These are phyloP conservation scores for Spencermartinsiella ligniputridi DNA, from an alignment of 1,139 yeast genomes.

Conservation along the genomic window DNA sequence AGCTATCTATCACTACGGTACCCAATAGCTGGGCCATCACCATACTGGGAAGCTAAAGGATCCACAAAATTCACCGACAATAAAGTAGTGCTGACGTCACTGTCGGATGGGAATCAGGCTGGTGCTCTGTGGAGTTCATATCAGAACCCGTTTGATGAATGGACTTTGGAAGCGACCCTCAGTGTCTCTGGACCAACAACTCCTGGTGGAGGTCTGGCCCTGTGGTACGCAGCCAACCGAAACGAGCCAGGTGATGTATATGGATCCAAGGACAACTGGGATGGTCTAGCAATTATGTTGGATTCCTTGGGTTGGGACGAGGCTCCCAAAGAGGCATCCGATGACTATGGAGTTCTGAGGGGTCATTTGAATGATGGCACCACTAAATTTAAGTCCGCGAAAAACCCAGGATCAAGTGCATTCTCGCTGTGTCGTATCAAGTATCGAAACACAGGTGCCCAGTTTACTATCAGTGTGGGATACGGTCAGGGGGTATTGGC, in stretches of 20 bases:
- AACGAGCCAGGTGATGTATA: constrained; percentile 33
- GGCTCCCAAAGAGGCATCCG: constrained; percentile 10
- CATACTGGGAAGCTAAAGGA: constrained; percentile 13
- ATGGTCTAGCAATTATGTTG: constrained; percentile 37
- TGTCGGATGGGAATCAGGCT: constrained; percentile 22
- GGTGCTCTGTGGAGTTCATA: constrained; percentile 35
- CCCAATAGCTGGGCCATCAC: constrained; percentile 4
- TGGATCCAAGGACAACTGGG: constrained; percentile 38
- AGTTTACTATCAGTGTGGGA: constrained; percentile 30
- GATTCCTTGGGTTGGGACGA: constrained; percentile 29
- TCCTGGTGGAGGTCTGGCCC: constrained; percentile 34
- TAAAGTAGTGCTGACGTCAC: constrained; percentile 22
- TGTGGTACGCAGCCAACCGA: constrained; percentile 34
- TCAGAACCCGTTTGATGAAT: constrained; percentile 29
- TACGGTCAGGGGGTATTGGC: constrained; percentile 31
- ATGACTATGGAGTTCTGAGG: constrained; percentile 32
- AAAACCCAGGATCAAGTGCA: constrained; percentile 26
- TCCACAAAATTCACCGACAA: constrained; percentile 11
- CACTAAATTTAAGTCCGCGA: constrained; percentile 15
- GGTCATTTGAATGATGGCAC: constrained; percentile 40
- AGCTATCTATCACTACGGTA: constrained; percentile 6
- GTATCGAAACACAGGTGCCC: constrained; percentile 34
- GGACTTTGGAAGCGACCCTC: constrained; percentile 34
- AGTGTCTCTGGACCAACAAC: constrained; percentile 28
- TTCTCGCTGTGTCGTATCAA: constrained; percentile 35